Percentiles rank a stretch among this genome's conserved stretches.
Evolutionary conservation across 225 moss, liverwort and hornwort species (phyloP).

Genomic region (Climacium dendroides): DNA sequence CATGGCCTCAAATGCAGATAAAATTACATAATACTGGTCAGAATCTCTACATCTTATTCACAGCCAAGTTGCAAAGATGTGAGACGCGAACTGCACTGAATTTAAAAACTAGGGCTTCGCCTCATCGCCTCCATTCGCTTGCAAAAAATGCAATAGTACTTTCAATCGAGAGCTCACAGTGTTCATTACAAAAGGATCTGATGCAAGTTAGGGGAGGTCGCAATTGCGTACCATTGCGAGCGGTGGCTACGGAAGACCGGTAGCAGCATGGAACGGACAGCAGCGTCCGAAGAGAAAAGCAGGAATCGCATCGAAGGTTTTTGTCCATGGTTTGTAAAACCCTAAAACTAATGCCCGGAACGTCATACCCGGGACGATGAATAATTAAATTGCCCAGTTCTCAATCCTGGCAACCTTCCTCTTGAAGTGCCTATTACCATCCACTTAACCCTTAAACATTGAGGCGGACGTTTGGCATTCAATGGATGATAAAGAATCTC

Average conservation of each 20-base stretch:
- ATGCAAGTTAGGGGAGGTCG: not conserved
- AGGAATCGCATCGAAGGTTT: rapidly evolving
- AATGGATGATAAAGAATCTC: too few species aligned
- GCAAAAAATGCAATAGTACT: not conserved
- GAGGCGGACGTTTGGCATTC: too few species aligned
- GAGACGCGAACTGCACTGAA: not conserved
- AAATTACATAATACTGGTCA: not conserved
- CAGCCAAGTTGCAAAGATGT: not conserved
- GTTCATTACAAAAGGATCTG: not conserved
- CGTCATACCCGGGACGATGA: not conserved
- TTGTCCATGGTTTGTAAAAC: not conserved
- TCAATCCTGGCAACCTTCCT: not conserved
- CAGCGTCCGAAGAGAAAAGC: not conserved
- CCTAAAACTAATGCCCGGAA: not conserved
- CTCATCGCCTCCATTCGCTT: not conserved
- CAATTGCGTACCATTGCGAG: not conserved
- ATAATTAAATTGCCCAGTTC: not conserved
- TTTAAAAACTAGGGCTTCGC: not conserved
- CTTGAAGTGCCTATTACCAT: too few species aligned
- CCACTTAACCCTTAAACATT: too few species aligned
- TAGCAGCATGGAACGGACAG: not conserved
- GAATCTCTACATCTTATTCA: not conserved
- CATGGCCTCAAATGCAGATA: not conserved
- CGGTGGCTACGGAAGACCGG: not conserved
- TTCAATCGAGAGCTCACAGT: not conserved